Evolutionary conservation across 176 grass and related monocot genomes (phyloP).

Genomic region (Pharus latifolius): DNA sequence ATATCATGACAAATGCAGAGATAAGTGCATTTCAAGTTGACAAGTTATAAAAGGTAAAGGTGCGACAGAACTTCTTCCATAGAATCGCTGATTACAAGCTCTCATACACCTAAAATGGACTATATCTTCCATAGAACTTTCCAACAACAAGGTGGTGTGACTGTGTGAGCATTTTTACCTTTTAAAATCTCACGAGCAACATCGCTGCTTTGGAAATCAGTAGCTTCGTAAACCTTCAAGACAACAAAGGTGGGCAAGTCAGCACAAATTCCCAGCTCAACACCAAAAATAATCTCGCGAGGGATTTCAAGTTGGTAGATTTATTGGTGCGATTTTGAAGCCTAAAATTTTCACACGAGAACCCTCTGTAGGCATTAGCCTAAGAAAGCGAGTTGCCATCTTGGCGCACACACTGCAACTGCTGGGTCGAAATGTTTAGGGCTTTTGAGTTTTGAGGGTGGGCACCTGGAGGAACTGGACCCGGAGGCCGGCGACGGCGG

Average conservation of each 20-base stretch:
- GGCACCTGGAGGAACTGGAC: conserved; percentile 27
- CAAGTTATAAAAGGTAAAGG: no score
- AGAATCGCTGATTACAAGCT: no score
- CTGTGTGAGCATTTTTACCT: conserved; percentile 28
- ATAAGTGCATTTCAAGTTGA: background rate
- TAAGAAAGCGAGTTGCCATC: background rate
- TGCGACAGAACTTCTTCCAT: no score
- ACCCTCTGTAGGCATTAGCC: background rate
- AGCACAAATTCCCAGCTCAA: conserved; percentile 1
- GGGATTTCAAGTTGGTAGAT: background rate
- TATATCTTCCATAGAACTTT: background rate
- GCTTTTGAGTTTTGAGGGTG: background rate
- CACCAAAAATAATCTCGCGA: background rate
- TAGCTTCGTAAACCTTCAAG: conserved; percentile 29
- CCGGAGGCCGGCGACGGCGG: conserved; percentile 20
- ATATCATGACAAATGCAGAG: background rate
- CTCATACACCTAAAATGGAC: no score
- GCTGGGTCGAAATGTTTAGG: background rate
- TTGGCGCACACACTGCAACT: background rate
- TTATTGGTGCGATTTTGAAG: background rate
- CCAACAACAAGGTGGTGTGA: background rate
- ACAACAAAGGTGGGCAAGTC: conserved; percentile 1
- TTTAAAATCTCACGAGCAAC: conserved; percentile 38
- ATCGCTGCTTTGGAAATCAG: conserved; percentile 31
- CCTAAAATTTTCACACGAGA: background rate